Conservation (phyloP, 331 rosid genomes). For the Telfairia occidentalis region DNA sequence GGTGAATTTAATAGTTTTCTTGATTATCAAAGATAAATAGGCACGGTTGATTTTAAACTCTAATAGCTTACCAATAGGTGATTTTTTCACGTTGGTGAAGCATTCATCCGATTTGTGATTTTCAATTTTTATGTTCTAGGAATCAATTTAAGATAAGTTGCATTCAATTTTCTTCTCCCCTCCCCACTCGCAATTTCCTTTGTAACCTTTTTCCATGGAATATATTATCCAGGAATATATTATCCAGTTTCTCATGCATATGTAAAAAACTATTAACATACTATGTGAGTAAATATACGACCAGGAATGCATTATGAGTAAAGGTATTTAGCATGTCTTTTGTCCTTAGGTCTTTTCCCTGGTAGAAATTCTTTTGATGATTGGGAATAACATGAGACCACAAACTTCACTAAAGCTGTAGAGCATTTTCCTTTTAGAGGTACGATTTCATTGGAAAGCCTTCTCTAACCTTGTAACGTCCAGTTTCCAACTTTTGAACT, state of each 20-base stretch:
- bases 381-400: slow-evolving; percentile 9
- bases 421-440: not conserved
- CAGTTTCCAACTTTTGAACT: not conserved
- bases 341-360: not conserved
- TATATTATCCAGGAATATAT: not conserved
- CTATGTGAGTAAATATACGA: not conserved
- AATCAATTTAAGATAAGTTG: not conserved
- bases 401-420: not conserved
- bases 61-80: not conserved
- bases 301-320: not conserved
- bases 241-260: not conserved
- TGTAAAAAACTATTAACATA: not conserved
- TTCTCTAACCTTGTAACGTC: not conserved
- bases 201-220: not conserved
- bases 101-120: not conserved
- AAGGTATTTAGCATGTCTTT: slow-evolving; percentile 2
- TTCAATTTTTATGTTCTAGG: not conserved
- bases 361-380: slow-evolving; percentile 8
- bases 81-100: not conserved
- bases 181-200: not conserved
- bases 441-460: not conserved
- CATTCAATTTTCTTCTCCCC: not conserved
- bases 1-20: not conserved
- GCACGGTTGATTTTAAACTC: not conserved
- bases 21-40: not conserved